Evolutionary conservation across 371 early-diverging fungal genomes (phyloP).

Genomic region (Haplosporangium sp.): DNA sequence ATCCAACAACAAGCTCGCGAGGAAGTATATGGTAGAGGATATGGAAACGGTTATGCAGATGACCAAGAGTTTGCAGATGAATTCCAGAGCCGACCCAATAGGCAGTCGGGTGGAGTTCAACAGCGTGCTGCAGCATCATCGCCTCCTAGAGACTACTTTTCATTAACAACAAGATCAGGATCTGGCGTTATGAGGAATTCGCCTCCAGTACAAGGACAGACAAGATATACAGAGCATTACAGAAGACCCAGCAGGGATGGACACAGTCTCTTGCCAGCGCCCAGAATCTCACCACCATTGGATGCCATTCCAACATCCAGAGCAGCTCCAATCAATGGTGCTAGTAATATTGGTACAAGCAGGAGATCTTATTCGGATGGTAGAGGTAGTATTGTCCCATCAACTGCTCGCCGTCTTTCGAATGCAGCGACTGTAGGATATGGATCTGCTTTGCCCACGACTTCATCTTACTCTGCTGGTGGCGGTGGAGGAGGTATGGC

Average conservation of each 20-base stretch:
- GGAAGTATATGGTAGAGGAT: slow-evolving; percentile 31
- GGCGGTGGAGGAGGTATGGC: slow-evolving; percentile 2
- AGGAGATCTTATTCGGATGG: slow-evolving; percentile 25
- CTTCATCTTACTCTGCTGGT: background rate
- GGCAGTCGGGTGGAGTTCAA: background rate
- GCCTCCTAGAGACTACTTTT: slow-evolving; percentile 24
- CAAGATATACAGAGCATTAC: slow-evolving; percentile 26
- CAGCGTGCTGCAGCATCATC: slow-evolving; percentile 7
- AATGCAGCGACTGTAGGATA: slow-evolving; percentile 14
- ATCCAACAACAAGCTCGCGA: slow-evolving; percentile 35
- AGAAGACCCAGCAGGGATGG: slow-evolving; percentile 29
- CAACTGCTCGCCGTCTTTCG: slow-evolving; percentile 22
- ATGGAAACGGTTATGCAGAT: slow-evolving; percentile 21
- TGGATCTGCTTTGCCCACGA: slow-evolving; percentile 2
- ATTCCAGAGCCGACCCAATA: background rate
- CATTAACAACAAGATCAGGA: slow-evolving; percentile 7
- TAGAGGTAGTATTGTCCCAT: slow-evolving; percentile 5
- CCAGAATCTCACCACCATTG: slow-evolving; percentile 32
- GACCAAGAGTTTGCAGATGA: slow-evolving; percentile 12
- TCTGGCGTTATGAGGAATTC: slow-evolving; percentile 6
- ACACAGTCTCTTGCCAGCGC: slow-evolving; percentile 26
- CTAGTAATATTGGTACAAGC: background rate
- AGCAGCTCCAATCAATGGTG: background rate
- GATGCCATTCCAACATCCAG: background rate
- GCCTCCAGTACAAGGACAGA: background rate